These are phyloP conservation scores for Cladorrhinum samala DNA, from an alignment of 495 filamentous ascomycete species.

Conservation along the genomic window DNA sequence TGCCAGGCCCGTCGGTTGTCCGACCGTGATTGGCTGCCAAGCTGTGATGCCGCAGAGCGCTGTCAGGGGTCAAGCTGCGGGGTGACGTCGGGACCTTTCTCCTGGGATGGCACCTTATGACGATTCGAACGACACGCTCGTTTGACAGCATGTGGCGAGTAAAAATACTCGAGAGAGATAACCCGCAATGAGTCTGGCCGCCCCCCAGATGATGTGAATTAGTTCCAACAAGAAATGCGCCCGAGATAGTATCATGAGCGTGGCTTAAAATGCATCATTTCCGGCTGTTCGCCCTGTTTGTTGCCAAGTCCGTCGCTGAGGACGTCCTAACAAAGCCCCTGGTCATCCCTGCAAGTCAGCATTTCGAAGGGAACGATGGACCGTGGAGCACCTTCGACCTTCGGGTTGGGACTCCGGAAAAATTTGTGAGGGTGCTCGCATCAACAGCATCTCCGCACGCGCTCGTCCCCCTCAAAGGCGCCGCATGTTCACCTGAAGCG, in stretches of 20 bases:
- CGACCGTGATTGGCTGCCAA: neutral
- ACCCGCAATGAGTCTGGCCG: too few relatives aligned
- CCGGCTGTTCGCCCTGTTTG: neutral
- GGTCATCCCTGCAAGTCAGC: constrained; percentile 26
- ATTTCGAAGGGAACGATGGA: constrained; percentile 47
- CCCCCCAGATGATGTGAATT: too few relatives aligned
- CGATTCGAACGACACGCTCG: too few relatives aligned
- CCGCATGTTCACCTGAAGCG: constrained; percentile 26
- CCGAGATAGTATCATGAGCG: too few relatives aligned
- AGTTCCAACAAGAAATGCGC: too few relatives aligned
- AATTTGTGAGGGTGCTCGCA: constrained; percentile 39
- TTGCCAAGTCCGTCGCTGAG: neutral
- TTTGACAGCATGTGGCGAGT: neutral
- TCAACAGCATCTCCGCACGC: constrained; percentile 42
- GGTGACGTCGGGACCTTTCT: neutral
- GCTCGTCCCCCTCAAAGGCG: constrained; percentile 32
- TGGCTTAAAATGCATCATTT: too few relatives aligned
- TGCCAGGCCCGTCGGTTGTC: neutral
- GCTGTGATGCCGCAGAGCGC: neutral
- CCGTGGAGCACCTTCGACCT: constrained; percentile 48
- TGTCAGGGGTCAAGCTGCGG: neutral
- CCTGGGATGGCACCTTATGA: neutral
- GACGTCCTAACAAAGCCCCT: constrained; percentile 22
- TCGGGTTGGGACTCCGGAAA: constrained; percentile 43
- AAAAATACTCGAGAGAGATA: too few relatives aligned